Evolutionary conservation across 257 asterid genomes (phyloP).

Genomic region (Solanum infundibuliforme): DNA sequence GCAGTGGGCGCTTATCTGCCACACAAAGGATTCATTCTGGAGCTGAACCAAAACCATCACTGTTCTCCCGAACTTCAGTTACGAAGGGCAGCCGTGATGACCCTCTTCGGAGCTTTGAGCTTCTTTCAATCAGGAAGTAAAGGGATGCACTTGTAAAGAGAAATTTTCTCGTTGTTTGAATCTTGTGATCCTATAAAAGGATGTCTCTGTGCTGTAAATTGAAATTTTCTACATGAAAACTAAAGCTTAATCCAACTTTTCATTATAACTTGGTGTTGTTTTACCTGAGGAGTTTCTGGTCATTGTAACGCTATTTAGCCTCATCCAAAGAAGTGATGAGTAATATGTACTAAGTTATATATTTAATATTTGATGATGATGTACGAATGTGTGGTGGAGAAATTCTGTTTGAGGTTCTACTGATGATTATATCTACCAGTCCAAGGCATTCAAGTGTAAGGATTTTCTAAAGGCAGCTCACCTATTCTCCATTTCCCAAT

Average conservation of each 20-base stretch:
- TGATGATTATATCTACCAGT: neutral
- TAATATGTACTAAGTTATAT: constrained; percentile 13
- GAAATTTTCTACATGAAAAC: neutral
- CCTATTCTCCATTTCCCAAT: constrained; percentile 48
- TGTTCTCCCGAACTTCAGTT: constrained; percentile 34
- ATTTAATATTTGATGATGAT: neutral
- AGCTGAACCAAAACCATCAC: neutral
- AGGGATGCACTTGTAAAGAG: constrained; percentile 2
- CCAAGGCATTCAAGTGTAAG: neutral
- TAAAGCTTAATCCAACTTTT: neutral
- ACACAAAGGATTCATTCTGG: constrained; percentile 9
- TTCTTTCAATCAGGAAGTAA: constrained; percentile 48
- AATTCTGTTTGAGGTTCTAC: neutral
- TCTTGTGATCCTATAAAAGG: constrained; percentile 2
- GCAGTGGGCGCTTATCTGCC: constrained; percentile 33
- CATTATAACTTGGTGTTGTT: neutral
- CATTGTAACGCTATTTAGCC: constrained; percentile 21
- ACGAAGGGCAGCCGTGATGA: constrained; percentile 64
- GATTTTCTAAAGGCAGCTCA: constrained; percentile 62
- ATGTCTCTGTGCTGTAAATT: neutral
- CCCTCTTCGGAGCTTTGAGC: constrained; percentile 88
- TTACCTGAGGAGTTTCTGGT: neutral
- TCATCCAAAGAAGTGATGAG: constrained; percentile 28
- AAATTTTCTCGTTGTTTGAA: constrained; percentile 21
- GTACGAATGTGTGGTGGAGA: neutral